A percentile compares a stretch with the other conserved stretches of the same genome.
phyloP scores from a whole-genome alignment of 257 asterid genomes.

The Jacaranda mimosifolia region DNA sequence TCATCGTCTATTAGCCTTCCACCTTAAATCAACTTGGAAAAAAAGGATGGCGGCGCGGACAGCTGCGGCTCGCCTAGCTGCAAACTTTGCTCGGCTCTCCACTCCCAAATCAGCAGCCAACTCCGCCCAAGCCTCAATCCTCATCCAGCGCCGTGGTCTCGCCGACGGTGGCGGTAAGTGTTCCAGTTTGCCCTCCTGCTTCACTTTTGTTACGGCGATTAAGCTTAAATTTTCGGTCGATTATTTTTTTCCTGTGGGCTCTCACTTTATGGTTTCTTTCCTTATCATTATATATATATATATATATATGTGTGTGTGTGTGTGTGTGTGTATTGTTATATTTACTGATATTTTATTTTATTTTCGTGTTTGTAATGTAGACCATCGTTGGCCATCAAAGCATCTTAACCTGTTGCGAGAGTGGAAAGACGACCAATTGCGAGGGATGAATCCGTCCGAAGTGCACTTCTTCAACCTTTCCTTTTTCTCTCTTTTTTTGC shows the following conservation, averaged over 20 bases:
- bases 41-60: constrained; percentile 48
- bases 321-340: no score
- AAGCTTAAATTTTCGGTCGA: neutral
- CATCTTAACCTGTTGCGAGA: constrained; percentile 55
- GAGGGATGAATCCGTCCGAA: no score
- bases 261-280: neutral
- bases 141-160: constrained; percentile 67
- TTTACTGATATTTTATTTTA: neutral
- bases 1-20: constrained; percentile 6
- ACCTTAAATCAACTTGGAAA: neutral
- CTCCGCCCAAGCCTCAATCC: constrained; percentile 43
- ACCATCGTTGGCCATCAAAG: constrained; percentile 64
- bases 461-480: constrained; percentile 32
- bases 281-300: neutral
- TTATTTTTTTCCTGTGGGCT: neutral
- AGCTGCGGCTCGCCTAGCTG: constrained; percentile 61
- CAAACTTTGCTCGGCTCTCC: constrained; percentile 48
- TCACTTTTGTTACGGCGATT: neutral
- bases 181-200: neutral
- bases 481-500: neutral
- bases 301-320: no score
- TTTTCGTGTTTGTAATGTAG: constrained; percentile 39
- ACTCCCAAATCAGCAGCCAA: constrained; percentile 40
- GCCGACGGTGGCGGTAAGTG: constrained; percentile 64
- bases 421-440: constrained; percentile 82